Conservation (phyloP, 257 asterid genomes). For the Eustoma russellianum region DNA sequence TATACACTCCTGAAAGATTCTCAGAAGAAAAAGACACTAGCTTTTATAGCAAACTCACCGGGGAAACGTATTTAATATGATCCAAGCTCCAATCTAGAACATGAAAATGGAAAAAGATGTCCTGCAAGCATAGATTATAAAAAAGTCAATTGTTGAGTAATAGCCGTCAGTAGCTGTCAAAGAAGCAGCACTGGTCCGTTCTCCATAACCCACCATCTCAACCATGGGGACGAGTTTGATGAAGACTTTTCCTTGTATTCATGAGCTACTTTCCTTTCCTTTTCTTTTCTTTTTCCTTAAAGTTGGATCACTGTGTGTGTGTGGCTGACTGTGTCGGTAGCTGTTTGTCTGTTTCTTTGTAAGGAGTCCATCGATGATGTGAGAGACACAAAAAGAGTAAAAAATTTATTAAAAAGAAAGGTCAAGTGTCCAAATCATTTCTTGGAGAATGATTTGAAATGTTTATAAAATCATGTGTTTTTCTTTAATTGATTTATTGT, state of each 20-base stretch:
- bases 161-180: background rate
- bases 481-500: no score
- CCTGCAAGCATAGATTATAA: background rate
- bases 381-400: no score
- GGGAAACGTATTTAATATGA: slow-evolving; percentile 2
- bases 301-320: background rate
- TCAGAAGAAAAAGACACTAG: background rate
- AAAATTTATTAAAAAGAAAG: no score
- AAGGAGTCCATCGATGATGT: no score
- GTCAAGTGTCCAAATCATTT: no score
- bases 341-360: no score
- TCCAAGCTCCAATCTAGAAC: slow-evolving; percentile 1
- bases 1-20: background rate
- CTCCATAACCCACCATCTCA: slow-evolving; percentile 1
- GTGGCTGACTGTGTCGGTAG: no score
- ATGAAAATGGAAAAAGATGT: background rate
- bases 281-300: background rate
- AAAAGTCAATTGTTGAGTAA: background rate
- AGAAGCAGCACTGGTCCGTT: background rate
- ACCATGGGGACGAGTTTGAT: no score
- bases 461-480: no score
- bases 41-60: slow-evolving; percentile 2
- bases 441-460: no score
- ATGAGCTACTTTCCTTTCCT: background rate
- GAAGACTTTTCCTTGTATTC: no score